phyloP scores from a whole-genome alignment of 2,329 filamentous ascomycete genomes.

The Lecanicillium sp. region DNA sequence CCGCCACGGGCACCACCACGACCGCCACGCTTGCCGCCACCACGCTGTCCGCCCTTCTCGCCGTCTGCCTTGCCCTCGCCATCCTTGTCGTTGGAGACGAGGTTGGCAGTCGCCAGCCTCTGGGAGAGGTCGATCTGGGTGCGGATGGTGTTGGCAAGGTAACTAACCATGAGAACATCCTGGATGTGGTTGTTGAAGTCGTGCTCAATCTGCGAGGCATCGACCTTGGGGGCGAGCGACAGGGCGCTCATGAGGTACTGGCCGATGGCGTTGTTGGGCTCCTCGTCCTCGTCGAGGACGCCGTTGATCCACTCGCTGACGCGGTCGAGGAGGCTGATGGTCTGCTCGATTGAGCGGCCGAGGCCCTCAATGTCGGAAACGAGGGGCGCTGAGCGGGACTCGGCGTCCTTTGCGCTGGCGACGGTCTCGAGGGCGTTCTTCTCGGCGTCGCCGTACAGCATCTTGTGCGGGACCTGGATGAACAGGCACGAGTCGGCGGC shows the following conservation, averaged over 20 bases:
- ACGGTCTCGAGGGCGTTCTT: slow-evolving; percentile 69
- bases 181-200: slow-evolving; percentile 99
- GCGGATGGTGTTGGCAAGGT: slow-evolving; percentile 96
- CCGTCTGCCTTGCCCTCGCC: slow-evolving; percentile 39
- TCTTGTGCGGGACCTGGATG: slow-evolving; percentile 92
- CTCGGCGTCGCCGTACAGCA: slow-evolving; percentile 74
- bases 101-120: slow-evolving; percentile 74
- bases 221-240: slow-evolving; percentile 89
- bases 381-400: slow-evolving; percentile 65
- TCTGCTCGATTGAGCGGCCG: slow-evolving; percentile 78
- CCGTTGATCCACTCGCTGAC: slow-evolving; percentile 88
- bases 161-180: slow-evolving; percentile 95
- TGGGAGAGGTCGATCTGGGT: slow-evolving; percentile 98
- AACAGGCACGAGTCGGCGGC: slow-evolving; percentile 95
- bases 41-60: slow-evolving; percentile 38
- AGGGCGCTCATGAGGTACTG: slow-evolving; percentile 94
- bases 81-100: slow-evolving; percentile 44
- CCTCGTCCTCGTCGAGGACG: slow-evolving; percentile 86
- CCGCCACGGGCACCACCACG: slow-evolving; percentile 44
- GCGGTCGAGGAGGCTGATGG: slow-evolving; percentile 81
- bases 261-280: slow-evolving; percentile 83
- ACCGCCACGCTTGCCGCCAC: slow-evolving; percentile 40
- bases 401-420: slow-evolving; percentile 69
- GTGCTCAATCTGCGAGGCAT: slow-evolving; percentile 80
- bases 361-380: slow-evolving; percentile 86